phyloP scores from a whole-genome alignment of 345 rosid species.

The Cochlearia excelsa region DNA sequence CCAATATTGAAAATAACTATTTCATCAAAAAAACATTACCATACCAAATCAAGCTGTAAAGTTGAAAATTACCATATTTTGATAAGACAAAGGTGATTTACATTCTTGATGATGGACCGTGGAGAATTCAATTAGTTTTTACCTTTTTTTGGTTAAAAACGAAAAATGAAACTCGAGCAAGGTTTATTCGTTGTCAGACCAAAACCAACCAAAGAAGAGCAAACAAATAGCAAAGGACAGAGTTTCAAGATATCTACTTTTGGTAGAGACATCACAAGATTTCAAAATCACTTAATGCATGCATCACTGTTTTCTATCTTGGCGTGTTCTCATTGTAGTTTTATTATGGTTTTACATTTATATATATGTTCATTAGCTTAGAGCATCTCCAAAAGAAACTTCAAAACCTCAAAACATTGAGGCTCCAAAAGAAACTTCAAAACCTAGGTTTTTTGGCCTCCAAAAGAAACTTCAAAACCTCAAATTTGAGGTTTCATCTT shows the following conservation, averaged over 20 bases:
- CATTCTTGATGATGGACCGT: too few relatives aligned
- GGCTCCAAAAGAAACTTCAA: too few relatives aligned
- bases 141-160: too few relatives aligned
- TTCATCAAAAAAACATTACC: too few relatives aligned
- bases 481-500: too few relatives aligned
- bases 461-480: too few relatives aligned
- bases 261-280: neutral
- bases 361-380: conserved; percentile 7
- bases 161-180: neutral
- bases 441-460: too few relatives aligned
- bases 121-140: too few relatives aligned
- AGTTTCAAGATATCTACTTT: conserved; percentile 12
- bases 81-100: too few relatives aligned
- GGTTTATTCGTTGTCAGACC: conserved; percentile 2
- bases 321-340: conserved; percentile 31
- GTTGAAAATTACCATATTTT: too few relatives aligned
- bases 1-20: neutral
- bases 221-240: conserved; percentile 27
- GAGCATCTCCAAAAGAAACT: too few relatives aligned
- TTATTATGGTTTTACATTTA: conserved; percentile 2
- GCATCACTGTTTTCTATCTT: conserved; percentile 21
- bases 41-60: too few relatives aligned
- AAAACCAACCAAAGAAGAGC: conserved; percentile 19
- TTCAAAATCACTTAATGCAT: neutral
- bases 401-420: neutral